Evolutionary conservation across 306 rosid genomes (phyloP), one percentile per base, ranked within the genome.

Genomic region (Herpetospermum pedunculosum): DNA sequence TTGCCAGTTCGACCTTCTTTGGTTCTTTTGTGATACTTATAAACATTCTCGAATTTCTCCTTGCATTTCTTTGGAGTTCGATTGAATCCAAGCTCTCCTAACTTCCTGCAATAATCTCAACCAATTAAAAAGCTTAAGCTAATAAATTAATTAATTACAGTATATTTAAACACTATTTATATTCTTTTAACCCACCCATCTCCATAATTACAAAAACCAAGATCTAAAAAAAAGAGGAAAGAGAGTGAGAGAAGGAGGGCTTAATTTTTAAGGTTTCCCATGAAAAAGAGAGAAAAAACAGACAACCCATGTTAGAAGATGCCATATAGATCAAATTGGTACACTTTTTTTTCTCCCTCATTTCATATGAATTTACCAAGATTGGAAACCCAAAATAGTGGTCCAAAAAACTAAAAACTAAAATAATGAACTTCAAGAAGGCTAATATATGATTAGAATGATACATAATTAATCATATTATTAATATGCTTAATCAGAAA

Each of bases 41-140:
- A 91, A 29, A 94, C 96, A 77, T 94, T 94, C 87, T 94, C 99
- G 41, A 94, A 94, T 69, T 94, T 94, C 86, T 94, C 99, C 74
- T 91, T 91, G 85, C 99, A 94, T 68, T 94, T 94, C 91, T 94
- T 94, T 18, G 96, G 87, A 73, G 80, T 88, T 82, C 99, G 84
- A 58, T 85, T 86, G 78, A 81, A 94, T 34, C 97, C 99, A 76
- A 85, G 90, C 64, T 90, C 96, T 40, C 90, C 96, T 63, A 94
- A 83, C 79, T 91, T 94, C 89, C 99, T 94, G 92, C 26, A 59
- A 49, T 73, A 6, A 32, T 18, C 69, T 15, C 38, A 58, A 59
- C 3, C 6, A 43, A 10, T 21, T 25, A 53, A 25, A n/a, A 25
- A 53, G 1, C 62, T 55, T 10, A 54, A 54, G 15, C 32, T 23